Evolutionary conservation across 257 asterid genomes (phyloP).

Genomic region (Knoxia roxburghii): DNA sequence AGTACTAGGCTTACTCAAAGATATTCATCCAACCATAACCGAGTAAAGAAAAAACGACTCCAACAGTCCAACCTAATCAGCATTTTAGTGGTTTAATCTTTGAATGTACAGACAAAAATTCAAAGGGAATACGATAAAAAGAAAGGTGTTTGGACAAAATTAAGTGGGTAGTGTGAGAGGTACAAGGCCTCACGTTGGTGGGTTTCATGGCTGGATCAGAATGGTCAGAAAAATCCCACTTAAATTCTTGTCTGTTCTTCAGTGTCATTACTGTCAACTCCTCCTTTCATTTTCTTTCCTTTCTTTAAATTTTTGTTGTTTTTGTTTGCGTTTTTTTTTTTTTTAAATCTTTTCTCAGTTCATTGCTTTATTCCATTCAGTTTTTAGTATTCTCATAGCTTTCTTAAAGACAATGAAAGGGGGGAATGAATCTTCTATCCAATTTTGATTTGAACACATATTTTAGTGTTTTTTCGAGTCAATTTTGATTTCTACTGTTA

Average conservation of each 20-base stretch:
- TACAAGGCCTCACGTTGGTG: constrained; percentile 3
- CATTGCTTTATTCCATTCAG: constrained; percentile 42
- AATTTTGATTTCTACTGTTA: not conserved
- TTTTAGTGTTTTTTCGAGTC: constrained; percentile 27
- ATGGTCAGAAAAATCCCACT: constrained; percentile 35
- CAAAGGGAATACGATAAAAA: not conserved
- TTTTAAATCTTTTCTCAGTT: too few species aligned
- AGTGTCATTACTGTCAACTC: constrained; percentile 1
- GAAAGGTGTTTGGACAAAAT: constrained; percentile 18
- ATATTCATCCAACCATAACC: constrained; percentile 36
- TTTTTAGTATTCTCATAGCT: constrained; percentile 26
- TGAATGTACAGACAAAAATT: constrained; percentile 8
- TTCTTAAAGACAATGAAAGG: constrained; percentile 35
- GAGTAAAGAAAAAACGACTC: too few species aligned
- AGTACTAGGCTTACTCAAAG: constrained; percentile 79
- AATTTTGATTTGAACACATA: constrained; percentile 24
- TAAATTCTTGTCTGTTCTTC: constrained; percentile 30
- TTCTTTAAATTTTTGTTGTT: constrained; percentile 27
- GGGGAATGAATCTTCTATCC: constrained; percentile 28
- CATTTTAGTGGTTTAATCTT: not conserved
- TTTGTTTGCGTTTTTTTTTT: constrained; percentile 33
- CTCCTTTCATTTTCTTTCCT: constrained; percentile 17
- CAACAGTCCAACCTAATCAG: not conserved
- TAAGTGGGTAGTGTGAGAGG: constrained; percentile 16
- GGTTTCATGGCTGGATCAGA: constrained; percentile 10